Conservation (phyloP, 2,329 filamentous ascomycete species). For the Corinectria fuckeliana region DNA sequence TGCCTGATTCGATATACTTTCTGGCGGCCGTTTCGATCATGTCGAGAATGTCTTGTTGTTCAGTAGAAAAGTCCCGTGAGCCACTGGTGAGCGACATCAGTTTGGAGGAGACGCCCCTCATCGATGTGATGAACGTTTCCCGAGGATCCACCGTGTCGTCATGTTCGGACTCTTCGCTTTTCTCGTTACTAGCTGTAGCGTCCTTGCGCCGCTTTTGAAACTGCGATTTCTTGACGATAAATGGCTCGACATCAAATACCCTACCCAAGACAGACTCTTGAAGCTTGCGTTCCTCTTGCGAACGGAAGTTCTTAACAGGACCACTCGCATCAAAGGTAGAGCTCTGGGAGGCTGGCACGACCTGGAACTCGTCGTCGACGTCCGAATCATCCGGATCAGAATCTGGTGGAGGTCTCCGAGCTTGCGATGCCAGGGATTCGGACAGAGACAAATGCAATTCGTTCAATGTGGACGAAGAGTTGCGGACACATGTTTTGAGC, state of each 20-base stretch:
- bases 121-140: constrained; percentile 39
- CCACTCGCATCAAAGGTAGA: constrained; percentile 47
- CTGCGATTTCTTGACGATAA: constrained; percentile 44
- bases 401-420: constrained; percentile 46
- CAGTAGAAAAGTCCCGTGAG: constrained; percentile 40
- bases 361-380: constrained; percentile 61
- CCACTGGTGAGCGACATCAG: constrained; percentile 52
- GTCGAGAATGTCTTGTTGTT: constrained; percentile 56
- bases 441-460: constrained; percentile 67
- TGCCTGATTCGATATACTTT: constrained; percentile 54
- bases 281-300: constrained; percentile 59
- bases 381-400: constrained; percentile 58
- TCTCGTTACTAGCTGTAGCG: constrained; percentile 18
- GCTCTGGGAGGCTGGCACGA: constrained; percentile 44
- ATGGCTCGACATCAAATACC: constrained; percentile 59
- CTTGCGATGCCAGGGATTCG: constrained; percentile 52
- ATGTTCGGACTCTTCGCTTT: constrained; percentile 32
- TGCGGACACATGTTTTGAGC: constrained; percentile 60
- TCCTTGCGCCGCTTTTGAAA: constrained; percentile 35
- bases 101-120: constrained; percentile 51
- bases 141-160: constrained; percentile 34
- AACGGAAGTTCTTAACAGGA: constrained; percentile 54
- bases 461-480: constrained; percentile 60
- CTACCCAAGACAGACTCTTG: constrained; percentile 61
- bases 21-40: constrained; percentile 58